Conservation (phyloP, 257 asterid species). For the Paulownia fortunei region DNA sequence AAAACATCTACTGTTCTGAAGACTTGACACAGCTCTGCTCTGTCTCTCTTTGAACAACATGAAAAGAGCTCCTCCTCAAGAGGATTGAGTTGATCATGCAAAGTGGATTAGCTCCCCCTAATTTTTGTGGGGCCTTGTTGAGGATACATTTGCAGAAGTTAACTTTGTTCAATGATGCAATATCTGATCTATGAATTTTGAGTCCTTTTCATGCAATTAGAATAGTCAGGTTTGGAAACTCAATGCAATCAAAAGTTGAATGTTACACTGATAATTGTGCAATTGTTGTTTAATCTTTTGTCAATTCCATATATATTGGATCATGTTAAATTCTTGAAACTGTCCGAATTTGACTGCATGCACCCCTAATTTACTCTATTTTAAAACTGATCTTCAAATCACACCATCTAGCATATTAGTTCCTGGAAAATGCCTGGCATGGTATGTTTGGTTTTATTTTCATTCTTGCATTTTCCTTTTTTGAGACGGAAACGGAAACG, state of each 20-base stretch:
- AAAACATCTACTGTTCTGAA: too few species aligned
- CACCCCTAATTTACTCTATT: too few species aligned
- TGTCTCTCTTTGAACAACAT: not conserved
- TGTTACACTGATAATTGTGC: not conserved
- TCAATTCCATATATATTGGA: too few species aligned
- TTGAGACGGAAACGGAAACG: too few species aligned
- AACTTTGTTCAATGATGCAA: not conserved
- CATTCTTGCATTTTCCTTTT: too few species aligned
- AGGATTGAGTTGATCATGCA: conserved; percentile 46
- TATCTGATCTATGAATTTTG: not conserved
- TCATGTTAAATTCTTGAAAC: too few species aligned
- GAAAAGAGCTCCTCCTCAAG: conserved; percentile 37
- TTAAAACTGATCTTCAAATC: too few species aligned
- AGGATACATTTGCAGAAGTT: conserved; percentile 10
- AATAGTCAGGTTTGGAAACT: not conserved
- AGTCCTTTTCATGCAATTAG: not conserved
- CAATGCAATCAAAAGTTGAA: not conserved
- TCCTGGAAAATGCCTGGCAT: too few species aligned
- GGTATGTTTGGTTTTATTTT: too few species aligned
- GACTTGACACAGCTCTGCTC: too few species aligned
- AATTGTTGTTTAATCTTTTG: not conserved
- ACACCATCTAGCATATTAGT: too few species aligned
- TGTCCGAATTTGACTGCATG: too few species aligned
- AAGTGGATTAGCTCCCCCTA: conserved; percentile 44
- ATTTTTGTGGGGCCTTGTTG: conserved; percentile 33